Conservation (phyloP, 148 eudicot genomes). For the Dianthus caryophyllus region DNA sequence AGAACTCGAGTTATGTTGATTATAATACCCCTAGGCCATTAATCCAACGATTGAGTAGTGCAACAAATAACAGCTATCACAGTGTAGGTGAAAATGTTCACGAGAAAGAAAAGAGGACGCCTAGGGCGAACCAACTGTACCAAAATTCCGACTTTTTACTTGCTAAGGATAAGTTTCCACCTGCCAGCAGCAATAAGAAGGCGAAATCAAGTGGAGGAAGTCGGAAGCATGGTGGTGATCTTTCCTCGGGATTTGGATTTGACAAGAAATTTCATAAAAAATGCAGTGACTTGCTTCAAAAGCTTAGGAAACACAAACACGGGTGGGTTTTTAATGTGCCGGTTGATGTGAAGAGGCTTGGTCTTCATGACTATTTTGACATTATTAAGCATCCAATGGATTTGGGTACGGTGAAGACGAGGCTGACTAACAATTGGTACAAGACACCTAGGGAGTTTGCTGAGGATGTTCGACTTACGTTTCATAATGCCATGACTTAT, state of each 20-base stretch:
- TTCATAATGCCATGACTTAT: slow-evolving; percentile 79
- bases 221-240: slow-evolving; percentile 38
- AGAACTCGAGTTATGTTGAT: slow-evolving; percentile 39
- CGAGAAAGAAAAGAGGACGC: slow-evolving; percentile 91
- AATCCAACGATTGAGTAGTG: slow-evolving; percentile 47
- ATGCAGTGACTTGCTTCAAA: slow-evolving; percentile 60
- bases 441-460: slow-evolving; percentile 82
- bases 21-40: slow-evolving; percentile 42
- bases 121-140: slow-evolving; percentile 75
- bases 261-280: slow-evolving; percentile 59
- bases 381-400: slow-evolving; percentile 91
- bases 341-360: slow-evolving; percentile 61
- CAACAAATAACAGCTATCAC: slow-evolving; percentile 37
- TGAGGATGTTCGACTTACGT: slow-evolving; percentile 87
- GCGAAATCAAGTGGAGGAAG: slow-evolving; percentile 38
- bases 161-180: slow-evolving; percentile 68
- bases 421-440: slow-evolving; percentile 64
- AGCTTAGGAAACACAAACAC: slow-evolving; percentile 75
- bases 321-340: slow-evolving; percentile 90
- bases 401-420: slow-evolving; percentile 72
- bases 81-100: slow-evolving; percentile 38
- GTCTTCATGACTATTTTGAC: slow-evolving; percentile 72
- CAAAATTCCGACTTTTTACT: slow-evolving; percentile 68
- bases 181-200: slow-evolving; percentile 59
- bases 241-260: slow-evolving; percentile 33